Conservation (phyloP, 371 early-diverging fungal genomes). For the Nosema granulosis region DNA sequence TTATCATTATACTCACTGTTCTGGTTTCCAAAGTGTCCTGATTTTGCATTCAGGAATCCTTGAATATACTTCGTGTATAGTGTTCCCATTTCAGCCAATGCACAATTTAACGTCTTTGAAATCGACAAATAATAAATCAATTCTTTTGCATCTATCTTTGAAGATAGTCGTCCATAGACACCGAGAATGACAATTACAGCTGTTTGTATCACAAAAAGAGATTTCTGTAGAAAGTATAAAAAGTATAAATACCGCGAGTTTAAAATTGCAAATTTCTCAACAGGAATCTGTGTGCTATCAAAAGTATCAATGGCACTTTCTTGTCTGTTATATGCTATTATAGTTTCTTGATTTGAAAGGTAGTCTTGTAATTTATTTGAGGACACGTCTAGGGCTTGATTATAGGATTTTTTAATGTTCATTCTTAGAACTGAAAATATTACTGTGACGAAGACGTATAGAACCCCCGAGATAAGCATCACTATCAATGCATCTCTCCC, state of each 20-base stretch:
- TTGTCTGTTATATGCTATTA: conserved; percentile 56
- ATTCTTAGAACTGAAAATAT: conserved; percentile 60
- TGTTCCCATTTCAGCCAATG: conserved; percentile 12
- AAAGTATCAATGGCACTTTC: conserved; percentile 44
- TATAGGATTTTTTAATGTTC: conserved; percentile 49
- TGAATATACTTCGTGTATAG: conserved; percentile 57
- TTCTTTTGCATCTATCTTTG: conserved; percentile 40
- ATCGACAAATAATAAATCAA: conserved; percentile 45
- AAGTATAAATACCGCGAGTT: conserved; percentile 49
- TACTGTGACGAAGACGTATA: conserved; percentile 57
- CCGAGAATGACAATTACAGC: conserved; percentile 49
- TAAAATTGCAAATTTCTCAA: conserved; percentile 26
- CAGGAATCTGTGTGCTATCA: conserved; percentile 42
- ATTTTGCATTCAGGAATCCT: conserved; percentile 46
- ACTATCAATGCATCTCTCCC: conserved; percentile 38
- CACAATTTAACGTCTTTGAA: neutral
- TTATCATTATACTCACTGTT: neutral
- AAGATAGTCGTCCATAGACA: conserved; percentile 21
- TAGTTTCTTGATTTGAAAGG: conserved; percentile 59
- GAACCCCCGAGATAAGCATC: conserved; percentile 26
- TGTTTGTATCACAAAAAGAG: conserved; percentile 45
- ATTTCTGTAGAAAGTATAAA: conserved; percentile 58
- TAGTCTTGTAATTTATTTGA: conserved; percentile 53
- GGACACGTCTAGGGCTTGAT: conserved; percentile 44
- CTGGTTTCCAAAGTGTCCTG: conserved; percentile 9